Percentiles rank a stretch among this genome's conserved stretches.
Evolutionary conservation across 116 monocot species (phyloP).

Genomic region (Posidonia oceanica): DNA sequence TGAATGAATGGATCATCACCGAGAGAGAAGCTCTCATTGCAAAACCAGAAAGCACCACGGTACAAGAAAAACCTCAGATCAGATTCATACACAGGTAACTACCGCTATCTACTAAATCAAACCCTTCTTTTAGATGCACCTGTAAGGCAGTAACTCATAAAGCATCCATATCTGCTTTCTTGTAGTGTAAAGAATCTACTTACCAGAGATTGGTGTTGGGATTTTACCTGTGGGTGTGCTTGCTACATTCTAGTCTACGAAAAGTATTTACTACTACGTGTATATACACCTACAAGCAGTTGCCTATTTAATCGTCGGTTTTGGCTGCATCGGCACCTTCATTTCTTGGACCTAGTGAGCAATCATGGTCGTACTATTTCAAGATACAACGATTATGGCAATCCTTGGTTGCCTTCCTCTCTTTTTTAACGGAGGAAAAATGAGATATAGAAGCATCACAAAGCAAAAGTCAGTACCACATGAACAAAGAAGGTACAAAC

Average conservation of each 20-base stretch:
- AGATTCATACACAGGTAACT: slow-evolving; percentile 22
- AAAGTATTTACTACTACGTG: slow-evolving; percentile 29
- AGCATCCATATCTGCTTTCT: not conserved
- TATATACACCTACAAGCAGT: slow-evolving; percentile 55
- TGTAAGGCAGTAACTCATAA: not conserved
- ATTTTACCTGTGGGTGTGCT: slow-evolving; percentile 17
- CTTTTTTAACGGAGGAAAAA: too few species aligned
- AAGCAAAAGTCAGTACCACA: too few species aligned
- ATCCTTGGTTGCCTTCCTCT: too few species aligned
- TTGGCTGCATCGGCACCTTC: slow-evolving; percentile 57
- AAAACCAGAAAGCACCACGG: not conserved
- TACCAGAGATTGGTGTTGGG: slow-evolving; percentile 15
- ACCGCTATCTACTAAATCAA: not conserved
- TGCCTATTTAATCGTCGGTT: slow-evolving; percentile 49
- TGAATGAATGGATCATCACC: slow-evolving; percentile 40
- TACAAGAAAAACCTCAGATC: slow-evolving; percentile 5
- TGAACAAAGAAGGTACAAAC: too few species aligned
- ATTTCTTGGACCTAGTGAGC: slow-evolving; percentile 6
- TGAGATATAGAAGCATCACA: too few species aligned
- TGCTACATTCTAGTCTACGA: slow-evolving; percentile 15
- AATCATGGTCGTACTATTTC: not conserved
- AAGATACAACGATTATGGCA: too few species aligned
- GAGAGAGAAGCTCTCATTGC: slow-evolving; percentile 19
- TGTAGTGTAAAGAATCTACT: slow-evolving; percentile 15
- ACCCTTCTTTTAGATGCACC: not conserved